Evolutionary conservation across 1,284 basidiomycete genomes (phyloP), one percentile per base, ranked within the genome.

Genomic region (Polyporus tsugae): DNA sequence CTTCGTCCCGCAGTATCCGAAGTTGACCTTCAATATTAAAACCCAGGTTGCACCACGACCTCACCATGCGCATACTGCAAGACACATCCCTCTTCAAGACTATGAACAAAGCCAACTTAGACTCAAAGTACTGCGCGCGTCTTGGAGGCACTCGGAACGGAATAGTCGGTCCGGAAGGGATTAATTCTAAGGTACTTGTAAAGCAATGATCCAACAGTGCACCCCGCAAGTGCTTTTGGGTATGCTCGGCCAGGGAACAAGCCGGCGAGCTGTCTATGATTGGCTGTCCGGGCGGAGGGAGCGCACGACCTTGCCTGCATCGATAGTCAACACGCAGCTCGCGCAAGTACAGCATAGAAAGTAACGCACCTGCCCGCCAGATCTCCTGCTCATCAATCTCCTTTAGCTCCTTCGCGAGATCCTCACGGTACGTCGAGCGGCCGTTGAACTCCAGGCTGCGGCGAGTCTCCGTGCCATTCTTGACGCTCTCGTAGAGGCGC

Each of bases 361-460:
- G 4, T 44, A 25, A 82, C 89, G 81, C 84, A 87, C 94, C 95
- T 74, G 96, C 96, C 74, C 95, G 86, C 96, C 97, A 99, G 83
- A 99, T 99, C 87, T 99, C 97, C 82, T 97, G 95, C 78, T 94
- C 89, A 83, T 98, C 93, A 78, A 99, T 98, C 82, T 95, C 96
- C 80, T 91, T 93, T 71, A 98, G 89, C 85, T 99, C 97, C 86
- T 91, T 93, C 75, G 93, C 93, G 74, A 98, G 91, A 80, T 98
- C 96, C 82, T 96, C 85, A 72, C 97, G 94, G 87, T 99, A 99
- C 10, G 96, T 98, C 75, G 88, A 82, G 70, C 96, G 91, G 68
- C 92, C 91, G 82, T 99, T 99, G 88, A 95, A 99, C 81, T 98
- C 96, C 77, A 99, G 91, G 60, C 96, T 93, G 80, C 97, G 96